These are phyloP conservation scores for Umbelopsis isabellina DNA, from an alignment of 192 early-diverging fungal genomes.

Conservation along the genomic window DNA sequence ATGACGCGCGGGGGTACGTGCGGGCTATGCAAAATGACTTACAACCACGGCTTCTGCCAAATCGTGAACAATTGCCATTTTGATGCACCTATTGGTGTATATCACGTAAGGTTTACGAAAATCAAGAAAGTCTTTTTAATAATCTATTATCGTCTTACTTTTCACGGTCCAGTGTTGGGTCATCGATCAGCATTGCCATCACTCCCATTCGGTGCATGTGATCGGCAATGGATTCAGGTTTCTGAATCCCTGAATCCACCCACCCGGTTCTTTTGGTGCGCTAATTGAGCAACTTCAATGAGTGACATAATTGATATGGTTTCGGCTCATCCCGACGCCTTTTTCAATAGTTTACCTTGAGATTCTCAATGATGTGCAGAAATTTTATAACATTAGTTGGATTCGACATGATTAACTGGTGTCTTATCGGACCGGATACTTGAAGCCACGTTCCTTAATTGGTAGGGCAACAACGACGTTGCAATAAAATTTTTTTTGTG, in stretches of 20 bases:
- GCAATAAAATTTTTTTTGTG: neutral
- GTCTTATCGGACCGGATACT: neutral
- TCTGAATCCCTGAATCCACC: constrained; percentile 70
- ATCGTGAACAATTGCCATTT: constrained; percentile 95
- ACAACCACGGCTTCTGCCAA: constrained; percentile 84
- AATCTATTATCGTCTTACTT: constrained; percentile 43
- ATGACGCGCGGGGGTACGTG: neutral
- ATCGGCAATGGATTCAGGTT: constrained; percentile 88
- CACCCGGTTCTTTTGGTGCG: constrained; percentile 93
- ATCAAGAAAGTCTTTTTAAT: neutral
- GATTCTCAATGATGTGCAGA: constrained; percentile 76
- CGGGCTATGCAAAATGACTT: constrained; percentile 13
- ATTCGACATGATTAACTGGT: constrained; percentile 33
- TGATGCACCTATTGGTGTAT: constrained; percentile 63
- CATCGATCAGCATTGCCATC: constrained; percentile 83
- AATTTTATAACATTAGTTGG: constrained; percentile 62
- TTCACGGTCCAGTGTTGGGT: constrained; percentile 62
- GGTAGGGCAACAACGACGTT: no score
- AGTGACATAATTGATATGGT: neutral
- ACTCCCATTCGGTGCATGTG: constrained; percentile 97
- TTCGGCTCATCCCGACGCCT: neutral
- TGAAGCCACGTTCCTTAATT: no score
- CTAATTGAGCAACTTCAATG: constrained; percentile 37
- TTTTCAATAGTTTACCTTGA: constrained; percentile 62
- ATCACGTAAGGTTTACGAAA: neutral